Evolutionary conservation across 805 yeast genomes (phyloP).

Genomic region (Cyberlindnera mrakii): DNA sequence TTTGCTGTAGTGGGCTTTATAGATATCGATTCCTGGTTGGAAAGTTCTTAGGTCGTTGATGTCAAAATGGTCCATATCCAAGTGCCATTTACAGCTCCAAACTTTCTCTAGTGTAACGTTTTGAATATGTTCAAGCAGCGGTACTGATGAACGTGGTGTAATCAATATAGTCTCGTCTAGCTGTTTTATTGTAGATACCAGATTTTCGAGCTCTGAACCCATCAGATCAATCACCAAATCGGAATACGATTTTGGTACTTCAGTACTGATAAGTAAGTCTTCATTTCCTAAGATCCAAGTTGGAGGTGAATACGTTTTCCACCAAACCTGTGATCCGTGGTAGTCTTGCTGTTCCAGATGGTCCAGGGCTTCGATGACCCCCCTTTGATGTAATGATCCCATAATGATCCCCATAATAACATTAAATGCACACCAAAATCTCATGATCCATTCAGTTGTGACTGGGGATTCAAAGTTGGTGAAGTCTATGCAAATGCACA

Average conservation of each 20-base stretch:
- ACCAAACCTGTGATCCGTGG: slow-evolving; percentile 58
- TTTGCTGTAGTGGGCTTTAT: slow-evolving; percentile 26
- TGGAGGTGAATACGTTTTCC: slow-evolving; percentile 95
- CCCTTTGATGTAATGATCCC: slow-evolving; percentile 89
- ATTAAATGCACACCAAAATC: slow-evolving; percentile 63
- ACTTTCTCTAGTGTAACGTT: slow-evolving; percentile 13
- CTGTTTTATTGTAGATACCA: slow-evolving; percentile 19
- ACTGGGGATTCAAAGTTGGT: slow-evolving; percentile 22
- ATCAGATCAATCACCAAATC: slow-evolving; percentile 36
- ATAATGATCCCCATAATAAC: slow-evolving; percentile 49
- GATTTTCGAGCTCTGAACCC: slow-evolving; percentile 33
- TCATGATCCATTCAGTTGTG: slow-evolving; percentile 15
- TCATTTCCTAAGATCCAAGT: slow-evolving; percentile 58
- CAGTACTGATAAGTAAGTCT: slow-evolving; percentile 13
- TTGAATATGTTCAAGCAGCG: slow-evolving; percentile 10
- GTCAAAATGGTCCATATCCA: slow-evolving; percentile 75
- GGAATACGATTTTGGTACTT: neutral
- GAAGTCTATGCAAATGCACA: slow-evolving; percentile 51
- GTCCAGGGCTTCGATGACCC: slow-evolving; percentile 64
- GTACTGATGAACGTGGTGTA: slow-evolving; percentile 22
- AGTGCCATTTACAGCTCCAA: slow-evolving; percentile 41
- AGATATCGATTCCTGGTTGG: slow-evolving; percentile 60
- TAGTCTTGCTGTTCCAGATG: slow-evolving; percentile 26
- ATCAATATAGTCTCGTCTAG: slow-evolving; percentile 14
- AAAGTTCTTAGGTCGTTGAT: slow-evolving; percentile 38